These are phyloP conservation scores for Hygrophoropsis aurantiaca DNA, from an alignment of 768 basidiomycete species.

Conservation along the genomic window DNA sequence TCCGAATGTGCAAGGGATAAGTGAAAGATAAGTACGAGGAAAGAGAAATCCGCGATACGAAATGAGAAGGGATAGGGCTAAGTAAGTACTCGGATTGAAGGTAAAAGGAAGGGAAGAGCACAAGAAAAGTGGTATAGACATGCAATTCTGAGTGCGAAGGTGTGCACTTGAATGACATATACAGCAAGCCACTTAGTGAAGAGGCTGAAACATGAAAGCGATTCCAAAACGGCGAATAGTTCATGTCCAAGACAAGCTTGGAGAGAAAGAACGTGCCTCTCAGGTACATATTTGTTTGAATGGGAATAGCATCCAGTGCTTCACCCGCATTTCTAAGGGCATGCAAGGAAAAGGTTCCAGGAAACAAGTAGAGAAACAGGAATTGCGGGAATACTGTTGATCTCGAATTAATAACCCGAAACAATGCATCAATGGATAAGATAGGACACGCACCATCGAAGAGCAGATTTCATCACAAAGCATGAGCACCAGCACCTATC, in stretches of 20 bases:
- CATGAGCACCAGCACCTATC: neutral
- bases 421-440: too few relatives aligned
- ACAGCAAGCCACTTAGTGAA: neutral
- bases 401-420: too few relatives aligned
- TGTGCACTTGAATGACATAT: neutral
- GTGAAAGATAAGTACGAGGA: neutral
- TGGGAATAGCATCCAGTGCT: too few relatives aligned
- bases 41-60: neutral
- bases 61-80: neutral
- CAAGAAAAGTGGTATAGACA: constrained; percentile 14
- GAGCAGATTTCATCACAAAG: neutral
- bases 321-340: too few relatives aligned
- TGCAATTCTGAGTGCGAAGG: neutral
- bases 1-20: neutral
- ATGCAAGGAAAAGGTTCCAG: too few relatives aligned
- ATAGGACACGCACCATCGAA: too few relatives aligned
- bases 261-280: neutral
- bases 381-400: too few relatives aligned
- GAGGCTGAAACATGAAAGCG: neutral
- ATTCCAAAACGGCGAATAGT: neutral
- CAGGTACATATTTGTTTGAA: too few relatives aligned
- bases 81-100: neutral
- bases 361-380: too few relatives aligned
- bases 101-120: neutral
- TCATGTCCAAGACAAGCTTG: neutral